phyloP scores from a whole-genome alignment of 192 early-diverging fungal species.

The Entomortierella parvispora region DNA sequence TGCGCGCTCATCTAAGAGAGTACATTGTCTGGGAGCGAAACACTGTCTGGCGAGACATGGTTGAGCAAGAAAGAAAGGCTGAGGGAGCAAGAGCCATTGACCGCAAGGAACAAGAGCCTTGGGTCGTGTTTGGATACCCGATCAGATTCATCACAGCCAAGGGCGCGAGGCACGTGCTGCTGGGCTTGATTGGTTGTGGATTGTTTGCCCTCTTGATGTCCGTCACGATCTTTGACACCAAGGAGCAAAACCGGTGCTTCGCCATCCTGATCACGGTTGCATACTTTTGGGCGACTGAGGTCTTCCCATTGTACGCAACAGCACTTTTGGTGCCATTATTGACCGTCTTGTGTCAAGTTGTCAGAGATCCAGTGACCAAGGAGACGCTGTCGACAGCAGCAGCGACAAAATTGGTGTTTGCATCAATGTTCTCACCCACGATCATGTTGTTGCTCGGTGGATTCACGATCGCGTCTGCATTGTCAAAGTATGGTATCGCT shows the following conservation, averaged over 20 bases:
- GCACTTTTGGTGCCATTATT: conserved; percentile 72
- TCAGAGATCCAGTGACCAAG: conserved; percentile 54
- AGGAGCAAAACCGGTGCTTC: conserved; percentile 84
- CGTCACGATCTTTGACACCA: conserved; percentile 67
- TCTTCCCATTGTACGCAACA: conserved; percentile 75
- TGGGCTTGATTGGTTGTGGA: conserved; percentile 56
- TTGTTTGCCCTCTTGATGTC: conserved; percentile 66
- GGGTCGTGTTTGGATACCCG: conserved; percentile 15
- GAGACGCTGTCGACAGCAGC: conserved; percentile 30
- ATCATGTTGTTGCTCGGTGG: conserved; percentile 81
- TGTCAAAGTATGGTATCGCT: conserved; percentile 79
- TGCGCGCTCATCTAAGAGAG: conserved; percentile 68
- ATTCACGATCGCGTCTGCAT: conserved; percentile 74
- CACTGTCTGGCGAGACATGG: conserved; percentile 82
- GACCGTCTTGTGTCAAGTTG: conserved; percentile 66
- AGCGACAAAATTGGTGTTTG: conserved; percentile 71
- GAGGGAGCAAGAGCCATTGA: conserved; percentile 40
- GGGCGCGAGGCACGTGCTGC: conserved; percentile 10
- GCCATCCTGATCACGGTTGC: conserved; percentile 84
- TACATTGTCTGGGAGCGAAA: conserved; percentile 76
- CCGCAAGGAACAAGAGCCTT: conserved; percentile 12
- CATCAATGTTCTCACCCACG: conserved; percentile 75
- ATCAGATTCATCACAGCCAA: background rate
- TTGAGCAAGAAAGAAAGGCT: conserved; percentile 66
- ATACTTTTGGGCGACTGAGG: conserved; percentile 86